These are phyloP conservation scores for Pseudopyricularia javanii DNA, from an alignment of 2,329 filamentous ascomycete species.

Conservation along the genomic window DNA sequence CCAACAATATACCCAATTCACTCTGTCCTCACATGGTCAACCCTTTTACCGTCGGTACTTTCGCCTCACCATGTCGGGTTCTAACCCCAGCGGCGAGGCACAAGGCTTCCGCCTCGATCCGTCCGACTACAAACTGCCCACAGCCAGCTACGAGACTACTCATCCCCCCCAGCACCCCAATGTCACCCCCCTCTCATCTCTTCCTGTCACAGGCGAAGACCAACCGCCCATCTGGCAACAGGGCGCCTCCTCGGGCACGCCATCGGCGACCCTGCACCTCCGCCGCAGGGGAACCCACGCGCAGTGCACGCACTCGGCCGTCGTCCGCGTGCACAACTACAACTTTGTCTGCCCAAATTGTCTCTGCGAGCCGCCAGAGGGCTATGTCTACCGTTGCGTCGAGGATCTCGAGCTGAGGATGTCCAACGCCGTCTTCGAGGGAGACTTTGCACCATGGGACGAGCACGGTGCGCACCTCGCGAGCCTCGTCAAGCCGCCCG, in stretches of 20 bases:
- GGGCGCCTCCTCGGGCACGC: neutral
- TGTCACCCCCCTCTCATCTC: neutral
- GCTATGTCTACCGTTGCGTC: constrained; percentile 64
- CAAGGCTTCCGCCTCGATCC: neutral
- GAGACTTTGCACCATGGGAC: constrained; percentile 9
- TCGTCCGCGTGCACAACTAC: constrained; percentile 51
- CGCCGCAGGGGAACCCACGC: neutral
- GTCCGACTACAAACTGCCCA: neutral
- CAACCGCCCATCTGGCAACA: neutral
- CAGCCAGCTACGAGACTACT: neutral
- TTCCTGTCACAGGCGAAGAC: neutral
- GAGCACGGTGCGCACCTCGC: constrained; percentile 17
- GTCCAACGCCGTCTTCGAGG: constrained; percentile 17
- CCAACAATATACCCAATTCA: too few relatives aligned
- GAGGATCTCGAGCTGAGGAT: constrained; percentile 43
- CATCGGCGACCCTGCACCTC: neutral
- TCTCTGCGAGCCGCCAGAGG: constrained; percentile 38
- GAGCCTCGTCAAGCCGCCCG: constrained; percentile 20
- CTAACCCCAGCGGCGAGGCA: neutral
- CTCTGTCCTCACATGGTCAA: too few relatives aligned
- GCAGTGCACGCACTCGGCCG: constrained; percentile 53
- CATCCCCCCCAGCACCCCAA: neutral
- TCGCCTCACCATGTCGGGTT: neutral
- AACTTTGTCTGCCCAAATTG: constrained; percentile 46
- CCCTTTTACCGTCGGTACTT: too few relatives aligned